A percentile compares a stretch with the other conserved stretches of the same genome.
Evolutionary conservation across 768 basidiomycete species (phyloP).

Genomic region (Kondoa subrosea): DNA sequence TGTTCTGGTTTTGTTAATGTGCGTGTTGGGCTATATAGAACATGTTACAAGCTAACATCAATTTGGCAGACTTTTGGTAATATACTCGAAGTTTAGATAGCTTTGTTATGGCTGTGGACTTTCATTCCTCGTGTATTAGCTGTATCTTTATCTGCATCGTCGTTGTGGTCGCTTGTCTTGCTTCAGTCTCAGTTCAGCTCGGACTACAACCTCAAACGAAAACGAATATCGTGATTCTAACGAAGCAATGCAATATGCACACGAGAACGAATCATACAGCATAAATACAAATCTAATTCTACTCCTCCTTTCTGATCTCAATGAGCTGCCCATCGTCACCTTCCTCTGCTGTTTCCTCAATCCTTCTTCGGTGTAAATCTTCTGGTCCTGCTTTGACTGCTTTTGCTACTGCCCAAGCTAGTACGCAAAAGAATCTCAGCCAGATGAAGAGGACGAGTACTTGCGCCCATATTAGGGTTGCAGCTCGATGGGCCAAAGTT

Average conservation of each 20-base stretch:
- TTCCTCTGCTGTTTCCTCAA: background rate
- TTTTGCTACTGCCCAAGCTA: background rate
- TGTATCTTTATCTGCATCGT: too few relatives aligned
- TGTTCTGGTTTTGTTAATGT: conserved; percentile 67
- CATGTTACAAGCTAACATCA: background rate
- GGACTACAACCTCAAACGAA: too few relatives aligned
- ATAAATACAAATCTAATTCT: background rate
- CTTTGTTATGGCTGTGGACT: background rate
- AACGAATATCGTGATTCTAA: too few relatives aligned
- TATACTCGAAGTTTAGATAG: background rate
- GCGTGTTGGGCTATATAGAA: too few relatives aligned
- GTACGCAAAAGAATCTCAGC: background rate
- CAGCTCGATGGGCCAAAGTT: background rate
- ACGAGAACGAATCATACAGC: too few relatives aligned
- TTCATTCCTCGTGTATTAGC: too few relatives aligned
- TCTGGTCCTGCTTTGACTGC: background rate
- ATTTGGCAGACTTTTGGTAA: background rate
- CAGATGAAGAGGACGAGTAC: background rate
- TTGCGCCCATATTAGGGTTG: background rate
- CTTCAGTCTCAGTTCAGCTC: too few relatives aligned
- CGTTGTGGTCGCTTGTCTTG: too few relatives aligned
- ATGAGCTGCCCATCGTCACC: too few relatives aligned
- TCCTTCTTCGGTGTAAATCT: background rate
- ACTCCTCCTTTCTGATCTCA: background rate
- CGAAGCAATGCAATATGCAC: too few relatives aligned